These are phyloP conservation scores for Phycomyces blakesleeanus DNA, from an alignment of 192 early-diverging fungal genomes.

Conservation along the genomic window DNA sequence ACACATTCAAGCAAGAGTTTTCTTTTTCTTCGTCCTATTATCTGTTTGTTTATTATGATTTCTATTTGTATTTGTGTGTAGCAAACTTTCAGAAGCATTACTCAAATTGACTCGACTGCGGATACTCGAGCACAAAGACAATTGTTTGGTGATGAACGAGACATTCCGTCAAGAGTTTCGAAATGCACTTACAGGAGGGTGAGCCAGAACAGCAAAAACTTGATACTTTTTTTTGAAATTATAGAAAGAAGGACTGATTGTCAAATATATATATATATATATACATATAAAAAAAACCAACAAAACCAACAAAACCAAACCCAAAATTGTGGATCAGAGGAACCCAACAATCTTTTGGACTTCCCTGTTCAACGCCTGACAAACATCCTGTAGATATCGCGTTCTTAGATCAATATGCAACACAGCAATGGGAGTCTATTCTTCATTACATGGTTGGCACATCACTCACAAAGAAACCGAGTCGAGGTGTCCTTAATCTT, in stretches of 20 bases:
- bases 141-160: conserved; percentile 56
- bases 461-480: conserved; percentile 56
- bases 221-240: not conserved
- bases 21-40: not conserved
- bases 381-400: conserved; percentile 63
- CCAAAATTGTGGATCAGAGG: conserved; percentile 51
- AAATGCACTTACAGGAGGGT: conserved; percentile 73
- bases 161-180: conserved; percentile 65
- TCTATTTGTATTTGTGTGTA: conserved; percentile 23
- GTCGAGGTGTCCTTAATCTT: conserved; percentile 66
- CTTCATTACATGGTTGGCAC: conserved; percentile 94
- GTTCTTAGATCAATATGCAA: conserved; percentile 78
- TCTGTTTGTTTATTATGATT: not conserved
- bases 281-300: too few relatives aligned
- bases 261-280: too few relatives aligned
- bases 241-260: too few relatives aligned
- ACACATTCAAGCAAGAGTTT: not conserved
- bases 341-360: conserved; percentile 84
- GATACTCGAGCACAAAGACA: conserved; percentile 56
- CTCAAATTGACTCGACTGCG: conserved; percentile 68
- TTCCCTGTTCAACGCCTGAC: conserved; percentile 53
- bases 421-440: conserved; percentile 86
- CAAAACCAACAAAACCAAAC: too few relatives aligned
- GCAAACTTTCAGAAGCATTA: conserved; percentile 60
- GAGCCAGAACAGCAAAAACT: conserved; percentile 15